Conservation (phyloP, 768 basidiomycete species). For the Boletus fagicola region DNA sequence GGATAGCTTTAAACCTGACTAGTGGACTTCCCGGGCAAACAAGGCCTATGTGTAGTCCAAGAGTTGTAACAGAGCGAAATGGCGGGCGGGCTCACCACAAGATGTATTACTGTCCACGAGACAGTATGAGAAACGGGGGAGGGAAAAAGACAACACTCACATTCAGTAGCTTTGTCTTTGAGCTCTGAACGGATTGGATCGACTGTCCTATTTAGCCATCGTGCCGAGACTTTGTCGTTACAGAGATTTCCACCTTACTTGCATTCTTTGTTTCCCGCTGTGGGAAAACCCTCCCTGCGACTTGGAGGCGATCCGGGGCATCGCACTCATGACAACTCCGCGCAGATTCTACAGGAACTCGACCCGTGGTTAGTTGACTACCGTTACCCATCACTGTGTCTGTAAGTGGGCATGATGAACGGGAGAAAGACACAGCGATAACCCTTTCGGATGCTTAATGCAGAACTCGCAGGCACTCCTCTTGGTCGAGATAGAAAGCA, state of each 20-base stretch:
- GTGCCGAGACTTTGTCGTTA: not conserved
- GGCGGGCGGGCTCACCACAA: no score
- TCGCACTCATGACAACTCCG: not conserved
- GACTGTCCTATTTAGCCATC: not conserved
- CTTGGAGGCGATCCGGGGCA: not conserved
- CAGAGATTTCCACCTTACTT: not conserved
- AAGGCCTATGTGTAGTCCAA: no score
- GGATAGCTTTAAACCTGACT: no score
- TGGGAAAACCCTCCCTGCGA: not conserved
- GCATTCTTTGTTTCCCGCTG: not conserved
- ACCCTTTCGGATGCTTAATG: not conserved
- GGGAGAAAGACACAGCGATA: not conserved
- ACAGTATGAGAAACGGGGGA: not conserved
- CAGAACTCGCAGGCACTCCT: not conserved
- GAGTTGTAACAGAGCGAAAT: no score
- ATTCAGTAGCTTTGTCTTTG: not conserved
- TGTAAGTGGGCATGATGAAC: not conserved
- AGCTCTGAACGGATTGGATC: not conserved
- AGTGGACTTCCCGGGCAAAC: no score
- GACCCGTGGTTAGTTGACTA: not conserved
- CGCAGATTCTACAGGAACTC: not conserved
- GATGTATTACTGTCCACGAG: not conserved
- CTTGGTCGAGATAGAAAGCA: not conserved
- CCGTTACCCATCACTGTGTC: no score
- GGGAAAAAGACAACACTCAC: not conserved